Evolutionary conservation across 495 filamentous ascomycete species (phyloP).

Genomic region (Hypomontagnella submonticulosa): DNA sequence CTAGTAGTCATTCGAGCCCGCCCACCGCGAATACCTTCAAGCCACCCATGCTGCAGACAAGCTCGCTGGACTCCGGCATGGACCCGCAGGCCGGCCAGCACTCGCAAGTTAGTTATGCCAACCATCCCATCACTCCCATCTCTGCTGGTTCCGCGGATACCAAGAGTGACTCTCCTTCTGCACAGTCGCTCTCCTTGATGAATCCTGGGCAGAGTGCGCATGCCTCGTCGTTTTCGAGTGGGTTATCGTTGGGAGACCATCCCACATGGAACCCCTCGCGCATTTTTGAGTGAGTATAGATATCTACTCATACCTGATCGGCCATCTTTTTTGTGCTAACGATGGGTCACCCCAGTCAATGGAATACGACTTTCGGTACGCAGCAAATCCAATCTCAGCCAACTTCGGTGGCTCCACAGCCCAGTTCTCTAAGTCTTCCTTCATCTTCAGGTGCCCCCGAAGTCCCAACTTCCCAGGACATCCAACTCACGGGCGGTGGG

Average conservation of each 20-base stretch:
- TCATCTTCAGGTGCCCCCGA: conserved; percentile 61
- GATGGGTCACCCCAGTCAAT: conserved; percentile 69
- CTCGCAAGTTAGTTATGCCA: conserved; percentile 78
- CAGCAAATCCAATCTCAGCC: conserved; percentile 60
- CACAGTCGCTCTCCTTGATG: conserved; percentile 83
- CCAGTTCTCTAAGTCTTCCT: conserved; percentile 56
- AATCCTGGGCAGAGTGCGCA: conserved; percentile 64
- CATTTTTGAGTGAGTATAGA: conserved; percentile 85
- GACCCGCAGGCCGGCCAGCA: conserved; percentile 61
- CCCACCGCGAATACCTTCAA: conserved; percentile 62
- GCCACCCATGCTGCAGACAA: conserved; percentile 49
- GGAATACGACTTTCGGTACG: conserved; percentile 90
- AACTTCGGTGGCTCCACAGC: conserved; percentile 51
- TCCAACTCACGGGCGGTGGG: conserved; percentile 60
- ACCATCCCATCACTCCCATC: conserved; percentile 84
- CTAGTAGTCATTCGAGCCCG: conserved; percentile 68
- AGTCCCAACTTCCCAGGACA: conserved; percentile 61
- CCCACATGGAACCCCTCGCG: conserved; percentile 89
- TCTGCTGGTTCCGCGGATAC: conserved; percentile 78
- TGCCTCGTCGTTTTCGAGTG: conserved; percentile 56
- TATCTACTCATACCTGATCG: not conserved
- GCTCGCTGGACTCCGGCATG: conserved; percentile 57
- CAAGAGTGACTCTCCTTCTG: conserved; percentile 82
- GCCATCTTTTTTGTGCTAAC: conserved; percentile 45
- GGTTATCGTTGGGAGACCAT: conserved; percentile 71